Conservation (phyloP, 1,139 yeast genomes). For the Hemisphaericaspora xylanilytica region DNA sequence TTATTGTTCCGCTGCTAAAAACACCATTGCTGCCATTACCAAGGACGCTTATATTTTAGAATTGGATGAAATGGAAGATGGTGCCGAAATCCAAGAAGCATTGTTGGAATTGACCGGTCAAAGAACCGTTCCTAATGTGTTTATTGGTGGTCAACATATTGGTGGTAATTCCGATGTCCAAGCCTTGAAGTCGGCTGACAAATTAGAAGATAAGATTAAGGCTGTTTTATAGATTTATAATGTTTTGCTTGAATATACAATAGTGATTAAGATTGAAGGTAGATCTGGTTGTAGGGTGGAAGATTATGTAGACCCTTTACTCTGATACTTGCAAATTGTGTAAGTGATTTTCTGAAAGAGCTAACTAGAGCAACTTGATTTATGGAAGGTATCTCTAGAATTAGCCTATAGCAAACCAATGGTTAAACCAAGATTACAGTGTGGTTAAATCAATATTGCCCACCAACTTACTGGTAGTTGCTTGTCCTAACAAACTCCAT, state of each 20-base stretch:
- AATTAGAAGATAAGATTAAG: conserved; percentile 37
- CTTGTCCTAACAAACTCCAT: no score
- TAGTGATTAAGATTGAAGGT: no score
- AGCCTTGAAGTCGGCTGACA: conserved; percentile 42
- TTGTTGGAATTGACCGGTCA: conserved; percentile 79
- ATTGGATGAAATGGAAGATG: conserved; percentile 50
- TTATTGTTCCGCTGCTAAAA: conserved; percentile 65
- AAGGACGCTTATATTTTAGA: conserved; percentile 62
- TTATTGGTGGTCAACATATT: conserved; percentile 84
- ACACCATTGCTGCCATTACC: conserved; percentile 51
- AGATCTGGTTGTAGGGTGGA: no score
- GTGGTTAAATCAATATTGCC: no score
- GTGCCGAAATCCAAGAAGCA: conserved; percentile 69
- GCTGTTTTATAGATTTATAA: conserved; percentile 36
- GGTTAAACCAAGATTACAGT: no score
- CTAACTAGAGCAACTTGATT: no score
- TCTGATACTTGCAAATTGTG: no score
- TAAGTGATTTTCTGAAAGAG: no score
- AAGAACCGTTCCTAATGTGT: conserved; percentile 89
- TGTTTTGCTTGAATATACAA: background rate
- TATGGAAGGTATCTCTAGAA: no score
- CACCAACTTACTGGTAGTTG: no score
- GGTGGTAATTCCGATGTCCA: conserved; percentile 94
- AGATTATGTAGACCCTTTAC: no score
- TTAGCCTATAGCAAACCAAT: no score